These are phyloP conservation scores for Colletotrichum eremochloae DNA, from an alignment of 2,329 filamentous ascomycete genomes.

Conservation along the genomic window DNA sequence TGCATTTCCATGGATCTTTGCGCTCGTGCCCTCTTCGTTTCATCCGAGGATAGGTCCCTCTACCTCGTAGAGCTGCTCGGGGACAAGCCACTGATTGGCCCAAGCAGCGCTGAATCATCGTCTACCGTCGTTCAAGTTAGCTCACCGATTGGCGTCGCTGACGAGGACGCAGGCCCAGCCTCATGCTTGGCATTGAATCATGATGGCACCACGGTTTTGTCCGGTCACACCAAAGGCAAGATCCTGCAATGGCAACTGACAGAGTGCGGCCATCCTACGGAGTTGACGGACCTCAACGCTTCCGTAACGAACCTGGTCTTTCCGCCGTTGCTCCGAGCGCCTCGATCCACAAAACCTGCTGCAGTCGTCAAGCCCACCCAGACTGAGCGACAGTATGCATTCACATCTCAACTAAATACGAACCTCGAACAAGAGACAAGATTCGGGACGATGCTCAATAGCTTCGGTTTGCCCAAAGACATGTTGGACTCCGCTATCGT, in stretches of 20 bases:
- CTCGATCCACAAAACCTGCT: slow-evolving; percentile 63
- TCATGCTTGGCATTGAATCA: slow-evolving; percentile 81
- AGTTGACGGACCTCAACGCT: slow-evolving; percentile 80
- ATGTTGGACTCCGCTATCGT: slow-evolving; percentile 65
- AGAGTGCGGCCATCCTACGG: slow-evolving; percentile 75
- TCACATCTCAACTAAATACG: slow-evolving; percentile 73
- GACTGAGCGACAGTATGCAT: slow-evolving; percentile 73
- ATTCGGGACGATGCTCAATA: slow-evolving; percentile 60
- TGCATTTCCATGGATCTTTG: slow-evolving; percentile 85
- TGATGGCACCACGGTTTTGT: slow-evolving; percentile 83
- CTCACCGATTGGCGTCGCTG: slow-evolving; percentile 67
- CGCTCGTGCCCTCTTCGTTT: slow-evolving; percentile 84
- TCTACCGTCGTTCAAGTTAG: slow-evolving; percentile 70
- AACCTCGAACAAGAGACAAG: slow-evolving; percentile 56
- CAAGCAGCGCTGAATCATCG: slow-evolving; percentile 64
- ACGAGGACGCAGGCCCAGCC: slow-evolving; percentile 74
- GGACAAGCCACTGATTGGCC: slow-evolving; percentile 67
- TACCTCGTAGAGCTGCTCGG: slow-evolving; percentile 82
- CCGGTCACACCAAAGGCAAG: slow-evolving; percentile 85
- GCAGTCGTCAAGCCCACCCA: slow-evolving; percentile 86
- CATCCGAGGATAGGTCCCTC: slow-evolving; percentile 83
- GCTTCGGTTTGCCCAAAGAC: slow-evolving; percentile 61
- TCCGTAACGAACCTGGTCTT: slow-evolving; percentile 87
- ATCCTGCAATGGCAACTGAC: slow-evolving; percentile 85
- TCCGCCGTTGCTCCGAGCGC: slow-evolving; percentile 70